Percentiles rank a stretch among this genome's conserved stretches.
phyloP scores from a whole-genome alignment of 257 asterid species.

The Perilla frutescens region DNA sequence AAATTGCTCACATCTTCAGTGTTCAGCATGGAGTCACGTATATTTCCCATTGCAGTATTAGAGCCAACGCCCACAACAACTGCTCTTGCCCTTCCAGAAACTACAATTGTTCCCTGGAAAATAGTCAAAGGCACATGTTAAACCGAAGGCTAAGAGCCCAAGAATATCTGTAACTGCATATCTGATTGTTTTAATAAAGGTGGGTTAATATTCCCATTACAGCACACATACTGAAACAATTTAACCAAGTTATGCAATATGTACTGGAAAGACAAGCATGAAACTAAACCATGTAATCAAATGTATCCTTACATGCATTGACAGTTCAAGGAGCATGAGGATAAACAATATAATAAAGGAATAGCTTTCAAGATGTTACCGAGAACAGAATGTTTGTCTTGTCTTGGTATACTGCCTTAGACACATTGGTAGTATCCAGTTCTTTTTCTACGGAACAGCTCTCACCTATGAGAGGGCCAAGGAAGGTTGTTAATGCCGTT shows the following conservation, averaged over 20 bases:
- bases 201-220: conserved; percentile 1
- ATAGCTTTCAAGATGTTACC: conserved; percentile 57
- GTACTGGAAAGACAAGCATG: background rate
- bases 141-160: conserved; percentile 13
- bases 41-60: conserved; percentile 99
- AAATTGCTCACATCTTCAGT: conserved; percentile 87
- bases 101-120: conserved; percentile 93
- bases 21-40: conserved; percentile 94
- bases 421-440: conserved; percentile 67
- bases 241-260: conserved; percentile 17
- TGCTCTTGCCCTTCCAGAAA: conserved; percentile 96
- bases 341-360: conserved; percentile 35
- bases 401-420: conserved; percentile 98
- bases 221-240: background rate
- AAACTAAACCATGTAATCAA: conserved; percentile 9
- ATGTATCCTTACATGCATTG: conserved; percentile 21
- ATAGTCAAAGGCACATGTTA: conserved; percentile 30
- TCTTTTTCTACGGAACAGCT: conserved; percentile 98
- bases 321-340: conserved; percentile 19
- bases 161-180: background rate
- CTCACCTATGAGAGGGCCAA: conserved; percentile 73
- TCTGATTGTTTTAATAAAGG: background rate
- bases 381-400: conserved; percentile 96
- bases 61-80: conserved; percentile 94
- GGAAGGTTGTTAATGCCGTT: conserved; percentile 36